phyloP scores from a whole-genome alignment of 1,284 basidiomycete species.

The Xerocomus tenax region DNA sequence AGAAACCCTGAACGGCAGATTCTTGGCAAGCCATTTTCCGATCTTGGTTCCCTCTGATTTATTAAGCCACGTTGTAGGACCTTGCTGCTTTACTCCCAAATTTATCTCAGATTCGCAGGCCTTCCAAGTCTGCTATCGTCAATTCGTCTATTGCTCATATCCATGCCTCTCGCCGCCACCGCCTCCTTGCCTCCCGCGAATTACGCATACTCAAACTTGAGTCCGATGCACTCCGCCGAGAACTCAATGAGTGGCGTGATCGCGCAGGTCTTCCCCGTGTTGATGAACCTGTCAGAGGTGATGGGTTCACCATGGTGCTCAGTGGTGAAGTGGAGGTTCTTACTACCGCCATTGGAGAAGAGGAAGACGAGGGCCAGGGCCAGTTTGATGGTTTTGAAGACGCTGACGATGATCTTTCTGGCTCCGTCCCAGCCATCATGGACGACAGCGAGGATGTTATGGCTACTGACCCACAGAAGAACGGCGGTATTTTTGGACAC shows the following conservation, averaged over 20 bases:
- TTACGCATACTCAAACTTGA: slow-evolving; percentile 69
- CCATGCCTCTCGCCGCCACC: slow-evolving; percentile 71
- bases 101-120: slow-evolving; percentile 80
- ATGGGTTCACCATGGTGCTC: slow-evolving; percentile 62
- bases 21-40: slow-evolving; percentile 52
- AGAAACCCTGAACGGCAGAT: slow-evolving; percentile 85
- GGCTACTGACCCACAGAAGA: slow-evolving; percentile 16
- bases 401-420: slow-evolving; percentile 26
- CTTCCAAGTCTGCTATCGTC: slow-evolving; percentile 90
- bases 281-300: slow-evolving; percentile 60
- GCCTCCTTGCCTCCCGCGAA: slow-evolving; percentile 68
- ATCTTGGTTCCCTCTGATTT: slow-evolving; percentile 8
- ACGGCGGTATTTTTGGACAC: slow-evolving; percentile 19
- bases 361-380: slow-evolving; percentile 46
- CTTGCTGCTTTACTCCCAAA: slow-evolving; percentile 84
- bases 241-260: slow-evolving; percentile 83
- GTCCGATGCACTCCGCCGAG: slow-evolving; percentile 70
- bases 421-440: slow-evolving; percentile 16
- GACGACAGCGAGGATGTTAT: slow-evolving; percentile 29
- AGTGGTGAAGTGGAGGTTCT: slow-evolving; percentile 62
- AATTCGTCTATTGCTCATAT: slow-evolving; percentile 84
- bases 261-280: slow-evolving; percentile 59
- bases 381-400: slow-evolving; percentile 36
- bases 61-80: slow-evolving; percentile 44
- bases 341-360: slow-evolving; percentile 39